Evolutionary conservation across 2,329 filamentous ascomycete species (phyloP).

Genomic region (Nannizziopsis barbatae): DNA sequence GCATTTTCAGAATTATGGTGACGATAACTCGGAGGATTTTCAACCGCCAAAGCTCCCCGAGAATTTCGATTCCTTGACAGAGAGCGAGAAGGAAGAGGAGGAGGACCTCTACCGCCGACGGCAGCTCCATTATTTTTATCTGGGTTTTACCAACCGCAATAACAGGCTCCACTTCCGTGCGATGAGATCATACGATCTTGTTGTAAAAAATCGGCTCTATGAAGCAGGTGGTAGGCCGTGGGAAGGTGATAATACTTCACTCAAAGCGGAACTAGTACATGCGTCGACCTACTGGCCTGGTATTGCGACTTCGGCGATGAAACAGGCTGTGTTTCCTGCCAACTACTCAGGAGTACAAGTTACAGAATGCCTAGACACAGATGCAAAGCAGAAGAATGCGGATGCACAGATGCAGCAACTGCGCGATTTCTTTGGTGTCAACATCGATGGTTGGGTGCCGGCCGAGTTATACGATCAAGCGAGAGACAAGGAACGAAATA

Average conservation of each 20-base stretch:
- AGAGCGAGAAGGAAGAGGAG: slow-evolving; percentile 5
- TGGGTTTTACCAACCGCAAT: slow-evolving; percentile 14
- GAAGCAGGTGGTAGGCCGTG: slow-evolving; percentile 17
- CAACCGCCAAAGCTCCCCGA: slow-evolving; percentile 13
- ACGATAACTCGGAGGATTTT: slow-evolving; percentile 18
- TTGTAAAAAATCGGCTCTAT: slow-evolving; percentile 17
- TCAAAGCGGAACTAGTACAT: slow-evolving; percentile 20
- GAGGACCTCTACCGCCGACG: slow-evolving; percentile 14
- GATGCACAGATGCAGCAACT: slow-evolving; percentile 18
- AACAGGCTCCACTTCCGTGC: slow-evolving; percentile 18
- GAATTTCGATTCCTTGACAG: slow-evolving; percentile 12
- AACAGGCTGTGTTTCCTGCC: slow-evolving; percentile 13
- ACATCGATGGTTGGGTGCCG: slow-evolving; percentile 20
- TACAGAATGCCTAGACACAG: slow-evolving; percentile 13
- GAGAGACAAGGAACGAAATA: slow-evolving; percentile 12
- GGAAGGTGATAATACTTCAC: slow-evolving; percentile 20
- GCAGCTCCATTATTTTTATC: slow-evolving; percentile 19
- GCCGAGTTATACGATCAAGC: slow-evolving; percentile 18
- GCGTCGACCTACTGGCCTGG: slow-evolving; percentile 15
- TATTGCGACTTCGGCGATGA: slow-evolving; percentile 1
- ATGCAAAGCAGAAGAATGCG: slow-evolving; percentile 16
- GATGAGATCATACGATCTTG: slow-evolving; percentile 13
- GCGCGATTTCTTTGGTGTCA: slow-evolving; percentile 17
- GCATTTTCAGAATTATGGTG: slow-evolving; percentile 31
- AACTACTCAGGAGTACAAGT: slow-evolving; percentile 13